Conservation (phyloP, 345 rosid species). For the Gossypium sturtianum region DNA sequence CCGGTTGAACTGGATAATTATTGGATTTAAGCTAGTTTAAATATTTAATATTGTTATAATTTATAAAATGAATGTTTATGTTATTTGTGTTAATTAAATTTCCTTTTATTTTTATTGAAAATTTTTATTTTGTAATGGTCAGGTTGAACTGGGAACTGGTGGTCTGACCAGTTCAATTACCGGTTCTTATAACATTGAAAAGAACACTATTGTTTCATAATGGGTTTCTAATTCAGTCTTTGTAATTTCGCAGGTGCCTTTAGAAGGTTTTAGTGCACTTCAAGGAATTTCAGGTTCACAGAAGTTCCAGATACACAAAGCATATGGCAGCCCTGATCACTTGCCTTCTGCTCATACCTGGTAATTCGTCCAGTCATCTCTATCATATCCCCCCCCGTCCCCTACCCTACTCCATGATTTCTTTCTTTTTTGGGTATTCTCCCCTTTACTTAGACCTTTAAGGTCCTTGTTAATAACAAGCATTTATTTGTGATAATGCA, state of each 20-base stretch:
- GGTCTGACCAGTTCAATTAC: too few species aligned
- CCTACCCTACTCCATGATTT: not conserved
- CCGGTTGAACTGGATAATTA: too few species aligned
- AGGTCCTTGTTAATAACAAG: not conserved
- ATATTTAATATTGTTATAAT: too few species aligned
- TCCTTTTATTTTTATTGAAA: too few species aligned
- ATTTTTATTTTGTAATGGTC: too few species aligned
- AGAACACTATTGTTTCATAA: not conserved
- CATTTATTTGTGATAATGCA: conserved; percentile 29
- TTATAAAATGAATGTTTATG: too few species aligned
- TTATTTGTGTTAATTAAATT: too few species aligned
- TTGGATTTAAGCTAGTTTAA: too few species aligned
- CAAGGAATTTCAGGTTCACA: conserved; percentile 96
- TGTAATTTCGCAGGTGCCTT: conserved; percentile 56
- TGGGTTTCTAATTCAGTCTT: not conserved
- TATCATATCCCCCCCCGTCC: not conserved
- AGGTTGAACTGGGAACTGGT: too few species aligned
- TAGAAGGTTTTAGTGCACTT: conserved; percentile 93
- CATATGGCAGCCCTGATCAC: conserved; percentile 87
- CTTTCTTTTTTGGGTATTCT: not conserved
- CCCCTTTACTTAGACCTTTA: not conserved
- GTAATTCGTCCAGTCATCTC: conserved; percentile 57
- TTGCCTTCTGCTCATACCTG: conserved; percentile 98
- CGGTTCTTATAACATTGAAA: too few species aligned
- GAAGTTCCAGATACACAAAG: conserved; percentile 97